These are phyloP conservation scores for Leonotis leonurus DNA, from an alignment of 257 asterid genomes.

Conservation along the genomic window DNA sequence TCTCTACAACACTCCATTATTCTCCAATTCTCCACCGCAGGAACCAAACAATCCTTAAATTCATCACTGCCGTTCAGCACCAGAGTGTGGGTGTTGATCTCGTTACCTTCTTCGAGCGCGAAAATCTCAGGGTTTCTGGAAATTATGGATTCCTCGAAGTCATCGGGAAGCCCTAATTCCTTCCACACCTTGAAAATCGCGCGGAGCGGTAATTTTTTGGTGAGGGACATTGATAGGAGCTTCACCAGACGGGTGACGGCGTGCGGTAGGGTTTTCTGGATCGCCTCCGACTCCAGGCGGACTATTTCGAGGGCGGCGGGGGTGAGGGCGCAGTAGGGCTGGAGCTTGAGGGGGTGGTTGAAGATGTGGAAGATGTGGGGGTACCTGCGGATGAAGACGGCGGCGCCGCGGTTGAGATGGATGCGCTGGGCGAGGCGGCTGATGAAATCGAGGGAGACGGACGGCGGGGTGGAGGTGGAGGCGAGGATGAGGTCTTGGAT, in stretches of 20 bases:
- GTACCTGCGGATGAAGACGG: slow-evolving; percentile 67
- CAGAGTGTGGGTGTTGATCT: slow-evolving; percentile 58
- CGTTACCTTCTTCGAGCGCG: slow-evolving; percentile 53
- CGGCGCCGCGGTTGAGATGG: slow-evolving; percentile 78
- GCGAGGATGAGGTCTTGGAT: slow-evolving; percentile 81
- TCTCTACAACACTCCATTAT: slow-evolving; percentile 61
- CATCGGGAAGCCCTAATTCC: slow-evolving; percentile 83
- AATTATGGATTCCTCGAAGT: slow-evolving; percentile 72
- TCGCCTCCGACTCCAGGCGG: slow-evolving; percentile 45
- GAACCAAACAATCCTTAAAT: slow-evolving; percentile 36
- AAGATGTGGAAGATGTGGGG: slow-evolving; percentile 77
- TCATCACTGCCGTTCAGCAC: slow-evolving; percentile 40
- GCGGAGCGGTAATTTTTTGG: slow-evolving; percentile 61
- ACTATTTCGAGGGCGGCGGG: slow-evolving; percentile 38
- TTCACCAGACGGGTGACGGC: slow-evolving; percentile 53
- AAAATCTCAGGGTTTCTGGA: slow-evolving; percentile 47
- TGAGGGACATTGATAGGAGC: slow-evolving; percentile 62
- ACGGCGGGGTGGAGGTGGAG: slow-evolving; percentile 36
- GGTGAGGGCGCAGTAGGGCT: slow-evolving; percentile 59
- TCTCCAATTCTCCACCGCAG: slow-evolving; percentile 79
- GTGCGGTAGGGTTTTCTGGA: slow-evolving; percentile 33
- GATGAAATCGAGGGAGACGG: slow-evolving; percentile 74
- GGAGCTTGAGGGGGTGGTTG: slow-evolving; percentile 46
- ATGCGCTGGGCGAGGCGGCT: slow-evolving; percentile 73
- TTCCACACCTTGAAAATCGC: slow-evolving; percentile 79